Base-by-base conservation (phyloP, 345 rosid species). In the Pseudoturritis turrita region DNA sequence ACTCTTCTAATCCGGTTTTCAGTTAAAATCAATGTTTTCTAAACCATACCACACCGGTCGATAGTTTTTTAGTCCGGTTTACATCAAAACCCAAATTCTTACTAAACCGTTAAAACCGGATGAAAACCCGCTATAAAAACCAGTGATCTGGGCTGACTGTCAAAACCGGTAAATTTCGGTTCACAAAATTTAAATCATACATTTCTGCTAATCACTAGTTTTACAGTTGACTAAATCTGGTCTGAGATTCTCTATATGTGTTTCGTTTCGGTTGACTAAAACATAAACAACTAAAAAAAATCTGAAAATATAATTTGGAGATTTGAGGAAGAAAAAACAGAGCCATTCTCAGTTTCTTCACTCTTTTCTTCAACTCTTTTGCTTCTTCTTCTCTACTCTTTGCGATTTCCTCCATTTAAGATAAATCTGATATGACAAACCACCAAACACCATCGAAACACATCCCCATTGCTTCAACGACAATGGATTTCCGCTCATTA, bases 381-480 rank as follows among this genome's bases (percentile, higher is more conserved):
- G 83, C 80, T 87, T 89, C 81, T 83, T 85, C 88, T 84, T 94
- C 80, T 80, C 91, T 80, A 72, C 44, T 68, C 81, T 91, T 81
- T 85, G 88, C 76, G 87, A 45, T 77, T 84, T 89, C 72, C 62
- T 89, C 99, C 99, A 95, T 59, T 91, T 95, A 41, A 95, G 88
- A 73, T 79, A 89, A 70, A 91, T 95, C 84, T 91, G 98, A 79
- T 85, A 91, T n/a, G 96, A 88, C 73, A 95, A 79, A 15, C 99
- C 98, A 19, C 96, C 86, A 86, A 95, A 95, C 22, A 95, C 97
- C 98, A 95, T 89, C 13, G 79, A 54, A 18, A 95, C 96, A 43
- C 96, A 88, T 1, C 90, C 96, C 99, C 99, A 91, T 78, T 95
- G 96, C 67, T 88, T 91, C 55, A 79, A 3, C 29, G 98, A 88